Percentiles rank a stretch among this genome's conserved stretches.
These are phyloP conservation scores for Talaromyces sp. DNA, from an alignment of 2,329 filamentous ascomycete species.

Conservation along the genomic window DNA sequence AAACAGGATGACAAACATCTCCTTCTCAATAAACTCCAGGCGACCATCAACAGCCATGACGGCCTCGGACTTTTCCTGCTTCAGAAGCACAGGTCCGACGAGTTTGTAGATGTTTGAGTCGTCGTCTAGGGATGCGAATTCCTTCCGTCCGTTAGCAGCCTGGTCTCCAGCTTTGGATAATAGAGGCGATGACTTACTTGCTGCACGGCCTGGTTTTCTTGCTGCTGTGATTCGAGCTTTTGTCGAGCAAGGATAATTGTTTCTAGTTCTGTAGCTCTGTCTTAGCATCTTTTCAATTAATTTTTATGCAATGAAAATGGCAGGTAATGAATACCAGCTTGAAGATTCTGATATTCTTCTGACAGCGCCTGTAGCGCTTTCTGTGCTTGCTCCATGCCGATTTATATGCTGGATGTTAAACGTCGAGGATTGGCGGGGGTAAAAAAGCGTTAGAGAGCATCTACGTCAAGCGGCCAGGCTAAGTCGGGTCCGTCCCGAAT, in stretches of 20 bases:
- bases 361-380: slow-evolving; percentile 76
- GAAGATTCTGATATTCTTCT: slow-evolving; percentile 82
- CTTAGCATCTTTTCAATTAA: slow-evolving; percentile 8
- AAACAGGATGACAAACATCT: slow-evolving; percentile 61
- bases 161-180: background rate
- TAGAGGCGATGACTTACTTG: slow-evolving; percentile 52
- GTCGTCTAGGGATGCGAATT: slow-evolving; percentile 75
- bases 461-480: background rate
- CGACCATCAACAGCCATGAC: slow-evolving; percentile 86
- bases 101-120: slow-evolving; percentile 94
- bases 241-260: slow-evolving; percentile 73
- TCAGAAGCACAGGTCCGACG: slow-evolving; percentile 84
- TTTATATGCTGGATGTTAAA: background rate
- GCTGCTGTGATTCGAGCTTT: slow-evolving; percentile 85
- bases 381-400: slow-evolving; percentile 67
- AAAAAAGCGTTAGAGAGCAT: background rate
- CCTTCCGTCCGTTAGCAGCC: slow-evolving; percentile 40
- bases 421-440: background rate
- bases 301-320: background rate
- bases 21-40: slow-evolving; percentile 86
- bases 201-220: slow-evolving; percentile 86
- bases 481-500: background rate
- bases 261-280: slow-evolving; percentile 66
- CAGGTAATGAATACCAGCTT: slow-evolving; percentile 63
- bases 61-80: slow-evolving; percentile 90